phyloP scores from a whole-genome alignment of 148 eudicot genomes.

The Spergularia bocconei region DNA sequence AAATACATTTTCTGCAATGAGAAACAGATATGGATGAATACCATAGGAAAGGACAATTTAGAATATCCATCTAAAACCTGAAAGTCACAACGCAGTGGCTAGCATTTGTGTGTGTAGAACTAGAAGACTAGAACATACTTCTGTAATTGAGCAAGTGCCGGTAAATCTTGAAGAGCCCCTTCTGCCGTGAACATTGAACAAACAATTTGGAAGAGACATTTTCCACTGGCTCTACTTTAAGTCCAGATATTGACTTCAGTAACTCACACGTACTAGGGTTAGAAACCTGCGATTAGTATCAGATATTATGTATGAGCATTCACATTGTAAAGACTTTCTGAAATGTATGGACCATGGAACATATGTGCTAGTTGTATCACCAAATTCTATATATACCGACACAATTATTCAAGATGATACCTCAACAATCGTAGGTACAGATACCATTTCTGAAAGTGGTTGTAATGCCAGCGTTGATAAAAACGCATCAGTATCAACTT shows the following conservation, averaged over 20 bases:
- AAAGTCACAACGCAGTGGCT: background rate
- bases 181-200: constrained; percentile 98
- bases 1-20: constrained; percentile 85
- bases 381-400: background rate
- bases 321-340: background rate
- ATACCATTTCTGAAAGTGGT: constrained; percentile 56
- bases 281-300: constrained; percentile 60
- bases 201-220: constrained; percentile 92
- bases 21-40: background rate
- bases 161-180: constrained; percentile 88
- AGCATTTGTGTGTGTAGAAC: background rate
- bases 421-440: constrained; percentile 93
- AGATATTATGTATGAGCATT: constrained; percentile 2
- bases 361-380: background rate
- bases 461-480: constrained; percentile 92
- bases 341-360: constrained; percentile 1
- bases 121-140: constrained; percentile 43
- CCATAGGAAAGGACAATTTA: background rate
- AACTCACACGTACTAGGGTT: constrained; percentile 84
- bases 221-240: constrained; percentile 89
- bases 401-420: constrained; percentile 32
- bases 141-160: constrained; percentile 83
- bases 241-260: constrained; percentile 80
- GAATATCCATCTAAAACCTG: background rate
- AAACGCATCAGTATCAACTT: constrained; percentile 96